phyloP scores from a whole-genome alignment of 148 eudicot genomes.

The Vaccinium macrocarpon region DNA sequence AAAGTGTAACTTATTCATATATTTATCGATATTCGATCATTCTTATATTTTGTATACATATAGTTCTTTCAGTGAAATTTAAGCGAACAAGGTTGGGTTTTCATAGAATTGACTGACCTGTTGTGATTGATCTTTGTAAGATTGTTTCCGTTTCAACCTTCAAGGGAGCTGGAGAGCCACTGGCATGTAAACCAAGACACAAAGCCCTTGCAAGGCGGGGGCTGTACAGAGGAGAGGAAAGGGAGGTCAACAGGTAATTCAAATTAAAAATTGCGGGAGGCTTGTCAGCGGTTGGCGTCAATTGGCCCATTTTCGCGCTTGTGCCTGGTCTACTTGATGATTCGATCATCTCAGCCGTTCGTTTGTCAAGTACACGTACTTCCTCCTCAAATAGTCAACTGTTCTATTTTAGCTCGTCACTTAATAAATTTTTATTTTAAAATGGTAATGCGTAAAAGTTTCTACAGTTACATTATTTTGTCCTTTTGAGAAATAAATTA shows the following conservation, averaged over 20 bases:
- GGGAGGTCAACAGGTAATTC: neutral
- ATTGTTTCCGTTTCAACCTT: neutral
- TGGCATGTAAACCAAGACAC: neutral
- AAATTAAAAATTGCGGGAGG: no score
- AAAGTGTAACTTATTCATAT: neutral
- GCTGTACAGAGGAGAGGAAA: neutral
- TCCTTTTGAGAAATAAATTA: no score
- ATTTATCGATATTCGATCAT: conserved; percentile 17
- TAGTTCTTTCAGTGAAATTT: neutral
- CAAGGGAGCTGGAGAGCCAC: neutral
- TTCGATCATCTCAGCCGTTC: no score
- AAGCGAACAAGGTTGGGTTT: neutral
- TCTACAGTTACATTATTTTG: no score
- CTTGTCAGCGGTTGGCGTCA: no score
- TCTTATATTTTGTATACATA: neutral
- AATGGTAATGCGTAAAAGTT: no score
- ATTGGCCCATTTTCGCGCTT: no score
- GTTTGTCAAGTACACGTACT: no score
- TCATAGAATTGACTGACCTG: conserved; percentile 5
- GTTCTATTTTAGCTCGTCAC: no score
- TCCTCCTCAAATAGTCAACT: no score
- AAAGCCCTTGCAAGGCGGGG: neutral
- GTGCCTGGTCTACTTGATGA: no score
- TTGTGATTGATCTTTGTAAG: neutral
- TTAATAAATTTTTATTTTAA: no score